Conservation (phyloP, 148 eudicot species). For the Diospyros kaki region DNA sequence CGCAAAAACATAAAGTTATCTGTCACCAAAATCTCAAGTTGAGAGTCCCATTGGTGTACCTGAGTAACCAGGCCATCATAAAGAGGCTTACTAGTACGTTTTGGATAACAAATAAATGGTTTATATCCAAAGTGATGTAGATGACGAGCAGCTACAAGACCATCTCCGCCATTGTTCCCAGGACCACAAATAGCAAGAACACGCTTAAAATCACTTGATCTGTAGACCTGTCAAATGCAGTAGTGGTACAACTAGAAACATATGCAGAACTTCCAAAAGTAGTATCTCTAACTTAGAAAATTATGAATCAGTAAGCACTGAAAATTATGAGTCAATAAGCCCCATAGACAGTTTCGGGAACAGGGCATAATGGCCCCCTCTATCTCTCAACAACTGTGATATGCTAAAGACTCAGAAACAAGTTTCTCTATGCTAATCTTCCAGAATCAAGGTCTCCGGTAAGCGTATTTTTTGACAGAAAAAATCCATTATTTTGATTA, state of each 20-base stretch:
- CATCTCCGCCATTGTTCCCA: constrained; percentile 99
- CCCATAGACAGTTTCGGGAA: background rate
- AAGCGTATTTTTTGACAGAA: too few relatives aligned
- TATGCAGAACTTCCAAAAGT: background rate
- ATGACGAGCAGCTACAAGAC: constrained; percentile 97
- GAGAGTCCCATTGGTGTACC: constrained; percentile 37
- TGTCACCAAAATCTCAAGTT: constrained; percentile 4
- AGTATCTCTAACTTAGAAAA: background rate
- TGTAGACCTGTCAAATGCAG: constrained; percentile 64
- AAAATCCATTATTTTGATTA: too few relatives aligned
- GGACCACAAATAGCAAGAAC: constrained; percentile 96
- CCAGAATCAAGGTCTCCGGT: background rate
- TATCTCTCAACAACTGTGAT: background rate
- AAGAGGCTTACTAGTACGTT: constrained; percentile 87
- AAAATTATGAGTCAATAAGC: background rate
- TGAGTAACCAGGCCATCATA: constrained; percentile 87
- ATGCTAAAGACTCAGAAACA: constrained; percentile 1
- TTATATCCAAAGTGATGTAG: constrained; percentile 90
- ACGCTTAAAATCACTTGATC: constrained; percentile 52
- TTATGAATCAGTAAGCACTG: background rate
- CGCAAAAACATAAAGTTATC: background rate
- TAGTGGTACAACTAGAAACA: background rate
- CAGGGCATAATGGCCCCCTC: background rate
- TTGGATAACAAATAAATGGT: constrained; percentile 81
- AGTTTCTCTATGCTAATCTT: background rate